These are phyloP conservation scores for Aureobasidium sp. DNA, from an alignment of 2,329 filamentous ascomycete species.

Conservation along the genomic window DNA sequence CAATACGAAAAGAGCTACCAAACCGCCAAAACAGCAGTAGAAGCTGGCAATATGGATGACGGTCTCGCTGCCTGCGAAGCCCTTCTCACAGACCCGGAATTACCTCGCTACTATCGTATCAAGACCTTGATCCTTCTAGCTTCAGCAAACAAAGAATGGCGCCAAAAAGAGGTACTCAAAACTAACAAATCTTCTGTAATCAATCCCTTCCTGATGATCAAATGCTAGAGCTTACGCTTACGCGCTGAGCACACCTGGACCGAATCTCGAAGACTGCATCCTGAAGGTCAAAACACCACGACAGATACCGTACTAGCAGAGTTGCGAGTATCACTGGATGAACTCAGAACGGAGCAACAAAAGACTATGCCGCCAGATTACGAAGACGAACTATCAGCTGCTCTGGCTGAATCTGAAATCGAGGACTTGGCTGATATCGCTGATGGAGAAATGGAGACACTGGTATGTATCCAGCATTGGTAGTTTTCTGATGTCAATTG, in stretches of 20 bases:
- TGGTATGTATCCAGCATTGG: not conserved
- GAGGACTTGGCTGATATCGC: slow-evolving; percentile 7
- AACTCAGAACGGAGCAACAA: not conserved
- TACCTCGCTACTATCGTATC: slow-evolving; percentile 13
- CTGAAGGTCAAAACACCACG: not conserved
- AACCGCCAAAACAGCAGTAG: not conserved
- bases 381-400: not conserved
- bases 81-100: not conserved
- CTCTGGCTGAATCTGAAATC: slow-evolving; percentile 4
- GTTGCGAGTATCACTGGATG: not conserved
- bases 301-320: not conserved
- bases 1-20: not conserved
- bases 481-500: fast-evolving
- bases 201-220: not conserved
- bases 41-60: not conserved
- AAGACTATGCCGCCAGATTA: not conserved
- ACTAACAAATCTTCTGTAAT: not conserved
- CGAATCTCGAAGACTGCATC: not conserved
- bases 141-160: slow-evolving; percentile 2
- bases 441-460: not conserved
- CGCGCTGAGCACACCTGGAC: not conserved
- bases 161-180: not conserved
- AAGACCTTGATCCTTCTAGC: not conserved
- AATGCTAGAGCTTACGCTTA: not conserved
- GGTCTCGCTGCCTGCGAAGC: not conserved